Percentiles rank a stretch among this genome's conserved stretches.
These are phyloP conservation scores for Glycine tomentella DNA, from an alignment of 306 rosid species.

Conservation along the genomic window DNA sequence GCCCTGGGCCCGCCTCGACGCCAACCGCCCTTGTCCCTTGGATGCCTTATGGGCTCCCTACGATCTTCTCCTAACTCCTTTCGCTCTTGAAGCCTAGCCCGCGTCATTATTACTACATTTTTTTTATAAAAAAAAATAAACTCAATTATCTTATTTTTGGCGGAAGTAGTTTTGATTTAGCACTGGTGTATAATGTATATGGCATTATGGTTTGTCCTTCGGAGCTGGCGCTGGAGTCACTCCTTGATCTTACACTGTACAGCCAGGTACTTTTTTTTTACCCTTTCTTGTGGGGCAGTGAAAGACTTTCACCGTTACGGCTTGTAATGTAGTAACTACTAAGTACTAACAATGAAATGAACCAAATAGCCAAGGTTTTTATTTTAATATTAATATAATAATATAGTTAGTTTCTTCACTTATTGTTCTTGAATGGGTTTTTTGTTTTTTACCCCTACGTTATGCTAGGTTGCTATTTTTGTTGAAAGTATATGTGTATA, in stretches of 20 bases:
- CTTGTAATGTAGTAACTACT: background rate
- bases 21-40: constrained; percentile 82
- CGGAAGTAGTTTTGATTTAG: constrained; percentile 20
- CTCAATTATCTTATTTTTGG: background rate
- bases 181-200: background rate
- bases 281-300: background rate
- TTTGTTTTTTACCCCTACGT: background rate
- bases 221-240: constrained; percentile 59
- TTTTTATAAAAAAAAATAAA: background rate
- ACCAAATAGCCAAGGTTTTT: background rate
- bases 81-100: constrained; percentile 64
- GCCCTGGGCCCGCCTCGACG: constrained; percentile 93
- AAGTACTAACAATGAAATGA: constrained; percentile 12
- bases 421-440: background rate
- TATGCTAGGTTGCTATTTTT: background rate
- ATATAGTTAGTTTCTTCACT: background rate
- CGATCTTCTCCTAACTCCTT: constrained; percentile 73
- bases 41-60: constrained; percentile 97
- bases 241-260: constrained; percentile 33
- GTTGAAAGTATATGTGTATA: too few species aligned
- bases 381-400: background rate
- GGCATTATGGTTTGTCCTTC: background rate
- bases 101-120: background rate
- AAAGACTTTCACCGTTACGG: background rate
- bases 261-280: background rate